Base-by-base conservation (phyloP, 2,329 filamentous ascomycete species). In the Orbilia javanica region DNA sequence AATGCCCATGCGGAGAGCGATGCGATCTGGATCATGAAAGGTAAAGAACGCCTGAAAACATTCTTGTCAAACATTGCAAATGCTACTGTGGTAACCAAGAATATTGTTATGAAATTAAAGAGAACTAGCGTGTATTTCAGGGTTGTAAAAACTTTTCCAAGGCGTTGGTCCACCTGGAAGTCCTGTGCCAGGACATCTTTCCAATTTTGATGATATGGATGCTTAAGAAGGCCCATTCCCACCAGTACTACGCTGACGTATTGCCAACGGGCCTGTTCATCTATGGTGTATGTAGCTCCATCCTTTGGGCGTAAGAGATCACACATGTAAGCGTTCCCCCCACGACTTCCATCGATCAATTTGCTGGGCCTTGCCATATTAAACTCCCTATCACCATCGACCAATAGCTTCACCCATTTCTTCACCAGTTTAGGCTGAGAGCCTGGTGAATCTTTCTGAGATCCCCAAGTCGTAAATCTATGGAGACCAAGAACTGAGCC, bases 211-310 rank as follows among this genome's bases (percentile, higher is more conserved):
- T 53, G 46, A 20, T 73, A 42, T 22, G 55, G 46, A 34, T 66
- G 20, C 29, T 73, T 73, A 4, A 73, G 48, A 4, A 73, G 60
- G 1, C 57, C 69, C 57, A 62, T 65, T 15, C 15, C 60, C 4
- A 73, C 60, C 7, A 73, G n/a, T 4, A 73, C 60, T 13, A 73
- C 57, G 11, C 69, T 73, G 10, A 73, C 18, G 39, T 34, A 73
- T 29, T 73, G 69, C 57, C 53, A 65, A 34, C 64, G 64, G 18
- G 69, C 69, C 18, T 73, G 69, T 8, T 73, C 69, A 13, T 73
- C 57, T 20, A 73, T 73, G n/a, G 69, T 73, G n/a, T 73, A 73
- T 15, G 69, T 73, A 7, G 31, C 60, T 6, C 69, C 69, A n/a
- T 34, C 39, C n/a, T 73, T 73, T 7, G 69, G 69, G 20, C 69